phyloP scores from a whole-genome alignment of 768 basidiomycete species.

The Pleurotus cornucopiae region DNA sequence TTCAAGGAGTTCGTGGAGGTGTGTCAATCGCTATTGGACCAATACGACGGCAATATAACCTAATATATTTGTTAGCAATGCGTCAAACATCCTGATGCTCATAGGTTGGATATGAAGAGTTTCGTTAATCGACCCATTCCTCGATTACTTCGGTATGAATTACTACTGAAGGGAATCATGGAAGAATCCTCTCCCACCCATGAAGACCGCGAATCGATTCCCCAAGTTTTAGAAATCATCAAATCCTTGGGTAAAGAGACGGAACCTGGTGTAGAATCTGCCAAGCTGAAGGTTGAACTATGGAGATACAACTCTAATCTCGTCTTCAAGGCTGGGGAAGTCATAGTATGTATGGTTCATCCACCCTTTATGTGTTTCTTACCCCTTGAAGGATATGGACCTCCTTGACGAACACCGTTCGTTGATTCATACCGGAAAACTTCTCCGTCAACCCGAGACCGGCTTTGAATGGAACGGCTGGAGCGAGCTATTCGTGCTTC shows the following conservation, averaged over 20 bases:
- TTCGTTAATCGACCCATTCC: conserved; percentile 93
- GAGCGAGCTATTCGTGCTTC: conserved; percentile 83
- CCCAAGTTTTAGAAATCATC: conserved; percentile 84
- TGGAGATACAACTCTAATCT: conserved; percentile 83
- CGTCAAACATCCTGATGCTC: conserved; percentile 67
- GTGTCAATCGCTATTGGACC: conserved; percentile 16
- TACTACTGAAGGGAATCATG: conserved; percentile 76
- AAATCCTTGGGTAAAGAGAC: conserved; percentile 82
- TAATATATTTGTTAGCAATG: conserved; percentile 29
- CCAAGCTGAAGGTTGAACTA: conserved; percentile 85
- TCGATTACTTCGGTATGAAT: conserved; percentile 82
- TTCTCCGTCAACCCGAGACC: conserved; percentile 84
- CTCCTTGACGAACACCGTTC: conserved; percentile 78
- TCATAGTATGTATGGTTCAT: conserved; percentile 38
- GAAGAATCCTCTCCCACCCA: conserved; percentile 72
- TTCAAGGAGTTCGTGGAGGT: conserved; percentile 87
- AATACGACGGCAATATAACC: conserved; percentile 15
- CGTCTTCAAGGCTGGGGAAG: conserved; percentile 75
- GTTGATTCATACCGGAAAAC: conserved; percentile 77
- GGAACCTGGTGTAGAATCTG: conserved; percentile 80
- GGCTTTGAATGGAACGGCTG: conserved; percentile 87
- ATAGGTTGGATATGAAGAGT: conserved; percentile 85
- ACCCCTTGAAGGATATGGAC: conserved; percentile 71
- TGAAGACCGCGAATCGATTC: conserved; percentile 74
- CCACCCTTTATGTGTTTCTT: background rate